Evolutionary conservation across 495 filamentous ascomycete genomes (phyloP).

Genomic region (Hypoxylon lienhwacheense): DNA sequence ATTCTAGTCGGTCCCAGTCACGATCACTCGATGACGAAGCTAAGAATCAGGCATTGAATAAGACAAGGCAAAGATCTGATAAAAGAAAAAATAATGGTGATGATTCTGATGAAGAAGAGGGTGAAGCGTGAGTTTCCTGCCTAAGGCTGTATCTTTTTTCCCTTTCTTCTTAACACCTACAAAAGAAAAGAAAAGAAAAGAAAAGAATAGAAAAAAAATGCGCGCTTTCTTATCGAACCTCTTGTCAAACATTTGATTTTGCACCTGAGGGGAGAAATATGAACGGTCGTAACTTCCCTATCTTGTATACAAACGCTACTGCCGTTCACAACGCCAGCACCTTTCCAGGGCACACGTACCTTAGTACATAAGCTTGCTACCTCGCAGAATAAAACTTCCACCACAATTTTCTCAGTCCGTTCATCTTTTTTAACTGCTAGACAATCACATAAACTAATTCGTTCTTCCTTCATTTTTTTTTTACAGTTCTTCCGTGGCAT

Average conservation of each 20-base stretch:
- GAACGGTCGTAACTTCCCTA: too few species aligned
- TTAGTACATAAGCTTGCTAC: too few species aligned
- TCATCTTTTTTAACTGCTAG: not conserved
- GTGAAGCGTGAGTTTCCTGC: slow-evolving; percentile 72
- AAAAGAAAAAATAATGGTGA: slow-evolving; percentile 59
- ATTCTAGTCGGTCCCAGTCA: slow-evolving; percentile 44
- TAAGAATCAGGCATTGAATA: slow-evolving; percentile 48
- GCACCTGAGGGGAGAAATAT: too few species aligned
- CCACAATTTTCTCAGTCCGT: too few species aligned
- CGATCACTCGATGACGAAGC: slow-evolving; percentile 38
- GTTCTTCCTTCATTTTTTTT: not conserved
- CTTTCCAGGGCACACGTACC: too few species aligned
- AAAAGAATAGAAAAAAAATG: too few species aligned
- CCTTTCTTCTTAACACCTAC: too few species aligned
- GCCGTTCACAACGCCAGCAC: too few species aligned
- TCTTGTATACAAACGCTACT: too few species aligned
- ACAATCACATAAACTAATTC: not conserved
- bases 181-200: too few species aligned
- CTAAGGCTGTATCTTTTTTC: not conserved
- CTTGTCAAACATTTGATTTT: too few species aligned
- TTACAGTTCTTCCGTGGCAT: slow-evolving; percentile 46
- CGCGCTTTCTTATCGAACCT: not conserved
- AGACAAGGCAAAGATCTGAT: slow-evolving; percentile 49
- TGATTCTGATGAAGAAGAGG: slow-evolving; percentile 75
- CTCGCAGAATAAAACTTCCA: too few species aligned